These are phyloP conservation scores for Trichoderma arundinaceum DNA, from an alignment of 2,329 filamentous ascomycete species.

Conservation along the genomic window DNA sequence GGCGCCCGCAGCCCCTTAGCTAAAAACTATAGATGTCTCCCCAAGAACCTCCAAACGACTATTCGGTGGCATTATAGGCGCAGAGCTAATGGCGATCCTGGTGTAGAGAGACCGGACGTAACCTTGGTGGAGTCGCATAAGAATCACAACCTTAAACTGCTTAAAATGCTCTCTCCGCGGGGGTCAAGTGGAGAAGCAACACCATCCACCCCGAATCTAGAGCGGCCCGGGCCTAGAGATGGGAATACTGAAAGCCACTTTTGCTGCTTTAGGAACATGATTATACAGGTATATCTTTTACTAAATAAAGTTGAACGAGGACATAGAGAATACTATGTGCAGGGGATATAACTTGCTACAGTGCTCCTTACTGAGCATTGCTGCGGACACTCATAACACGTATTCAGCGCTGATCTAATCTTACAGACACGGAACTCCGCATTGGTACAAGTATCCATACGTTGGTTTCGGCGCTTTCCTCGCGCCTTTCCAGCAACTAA, in stretches of 20 bases:
- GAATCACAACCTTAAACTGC: neutral
- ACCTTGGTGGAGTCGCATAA: neutral
- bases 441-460: neutral
- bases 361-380: neutral
- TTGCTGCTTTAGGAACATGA: neutral
- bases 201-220: neutral
- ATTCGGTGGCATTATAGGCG: neutral
- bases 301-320: neutral
- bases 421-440: neutral
- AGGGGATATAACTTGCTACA: neutral
- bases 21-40: neutral
- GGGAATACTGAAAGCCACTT: neutral
- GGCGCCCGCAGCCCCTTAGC: neutral
- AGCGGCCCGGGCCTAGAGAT: neutral
- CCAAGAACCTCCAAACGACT: neutral
- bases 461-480: neutral
- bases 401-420: neutral
- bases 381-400: neutral
- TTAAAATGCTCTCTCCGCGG: conserved; percentile 4
- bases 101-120: neutral
- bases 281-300: neutral
- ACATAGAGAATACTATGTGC: neutral
- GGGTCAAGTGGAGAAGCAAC: neutral
- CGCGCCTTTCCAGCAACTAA: neutral
- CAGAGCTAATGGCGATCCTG: conserved; percentile 3